Evolutionary conservation across 2,329 filamentous ascomycete genomes (phyloP), one percentile per base, ranked within the genome.

Genomic region (Dendrostoma leiphaemia): DNA sequence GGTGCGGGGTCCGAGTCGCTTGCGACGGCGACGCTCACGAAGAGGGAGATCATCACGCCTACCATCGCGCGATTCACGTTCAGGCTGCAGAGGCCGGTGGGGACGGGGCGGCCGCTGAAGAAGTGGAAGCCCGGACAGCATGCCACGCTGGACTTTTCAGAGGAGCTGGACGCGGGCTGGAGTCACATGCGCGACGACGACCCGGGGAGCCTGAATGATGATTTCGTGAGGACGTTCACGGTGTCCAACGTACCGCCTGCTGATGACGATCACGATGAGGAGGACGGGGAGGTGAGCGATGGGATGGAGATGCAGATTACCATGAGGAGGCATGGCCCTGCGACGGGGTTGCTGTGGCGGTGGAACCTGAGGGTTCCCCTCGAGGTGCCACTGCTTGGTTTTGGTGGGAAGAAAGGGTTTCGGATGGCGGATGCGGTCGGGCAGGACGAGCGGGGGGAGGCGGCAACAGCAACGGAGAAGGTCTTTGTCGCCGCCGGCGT

Each of bases 111-210:
- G 17, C 46, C 45, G 10, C 38, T 74, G 0, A 53, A 53, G 24
- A 48, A 47, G 1, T 91, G 89, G 81, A 74, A 69, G 23, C 75
- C 89, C 0, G 91, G 90, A 0, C 89, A 95, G 64, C 90, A 94
- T 69, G 81, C 89, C 17, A 91, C 89, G 1, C 69, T 96, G 2
- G 85, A 89, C 57, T 91, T 95, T 63, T 75, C 78, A 12, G 67
- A 76, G 0, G 85, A 92, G 62, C 73, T 96, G 1, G 83, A 88
- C 59, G 68, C 77, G 10, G 91, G 91, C 1, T 96, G 91, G 68
- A 82, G 79, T 46, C 91, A 96, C 66, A 96, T 96, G 91, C 77
- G 84, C 3, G 86, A 95, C 59, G 83, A 88, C 54, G 90, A 95
- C 60, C 91, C 91, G 5, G 79, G 79, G 59, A 89, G 84, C 61